phyloP scores from a whole-genome alignment of 2,329 filamentous ascomycete genomes.

The Dryadomyces quercivorus region DNA sequence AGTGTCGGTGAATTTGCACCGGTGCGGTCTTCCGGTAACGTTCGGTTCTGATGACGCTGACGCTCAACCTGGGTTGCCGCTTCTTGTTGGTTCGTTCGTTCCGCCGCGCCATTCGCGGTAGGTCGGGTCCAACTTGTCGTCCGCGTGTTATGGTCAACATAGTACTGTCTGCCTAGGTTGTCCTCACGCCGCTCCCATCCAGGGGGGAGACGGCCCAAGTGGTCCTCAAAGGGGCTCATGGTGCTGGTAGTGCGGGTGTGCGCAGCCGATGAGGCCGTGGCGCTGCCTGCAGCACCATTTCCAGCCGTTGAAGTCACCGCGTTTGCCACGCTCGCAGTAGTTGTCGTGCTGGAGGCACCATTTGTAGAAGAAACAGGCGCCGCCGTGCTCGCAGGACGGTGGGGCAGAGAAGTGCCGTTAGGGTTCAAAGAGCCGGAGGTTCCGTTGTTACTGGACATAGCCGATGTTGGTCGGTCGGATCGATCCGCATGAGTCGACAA shows the following conservation, averaged over 20 bases:
- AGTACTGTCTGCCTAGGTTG: slow-evolving; percentile 89
- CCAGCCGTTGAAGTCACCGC: neutral
- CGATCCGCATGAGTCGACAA: slow-evolving; percentile 30
- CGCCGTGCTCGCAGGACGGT: slow-evolving; percentile 35
- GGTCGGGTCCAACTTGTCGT: slow-evolving; percentile 95
- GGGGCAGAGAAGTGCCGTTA: slow-evolving; percentile 25
- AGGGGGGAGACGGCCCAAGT: slow-evolving; percentile 80
- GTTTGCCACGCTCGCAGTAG: neutral
- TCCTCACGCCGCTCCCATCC: slow-evolving; percentile 97
- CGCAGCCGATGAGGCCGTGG: slow-evolving; percentile 20
- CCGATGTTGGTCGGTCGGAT: slow-evolving; percentile 37
- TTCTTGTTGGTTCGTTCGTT: slow-evolving; percentile 62
- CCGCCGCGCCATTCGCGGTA: slow-evolving; percentile 64
- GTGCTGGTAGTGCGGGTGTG: slow-evolving; percentile 35
- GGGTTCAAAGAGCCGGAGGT: slow-evolving; percentile 20
- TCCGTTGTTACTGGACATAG: slow-evolving; percentile 37
- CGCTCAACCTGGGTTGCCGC: slow-evolving; percentile 89
- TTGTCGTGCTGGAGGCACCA: slow-evolving; percentile 16
- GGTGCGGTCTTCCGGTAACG: slow-evolving; percentile 88
- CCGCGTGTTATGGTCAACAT: slow-evolving; percentile 94
- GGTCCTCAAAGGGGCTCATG: slow-evolving; percentile 90
- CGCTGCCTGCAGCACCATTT: slow-evolving; percentile 14
- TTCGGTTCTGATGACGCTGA: slow-evolving; percentile 86
- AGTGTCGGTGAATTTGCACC: slow-evolving; percentile 83
- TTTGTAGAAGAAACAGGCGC: slow-evolving; percentile 22